Evolutionary conservation across 345 rosid genomes (phyloP).

Genomic region (Citrus sp.): DNA sequence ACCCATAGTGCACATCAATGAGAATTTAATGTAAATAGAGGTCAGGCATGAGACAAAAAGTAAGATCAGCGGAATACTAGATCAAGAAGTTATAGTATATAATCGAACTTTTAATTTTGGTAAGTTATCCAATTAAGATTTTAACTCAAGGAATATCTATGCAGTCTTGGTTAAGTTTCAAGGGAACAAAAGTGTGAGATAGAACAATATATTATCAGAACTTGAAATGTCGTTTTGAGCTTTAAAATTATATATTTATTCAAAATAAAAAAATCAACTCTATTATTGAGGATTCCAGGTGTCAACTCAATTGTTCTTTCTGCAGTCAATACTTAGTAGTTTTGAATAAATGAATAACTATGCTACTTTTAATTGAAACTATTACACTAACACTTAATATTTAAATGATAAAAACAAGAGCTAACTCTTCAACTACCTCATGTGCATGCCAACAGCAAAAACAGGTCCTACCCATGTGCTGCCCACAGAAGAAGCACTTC

Average conservation of each 20-base stretch:
- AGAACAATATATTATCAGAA: not conserved
- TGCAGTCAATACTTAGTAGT: not conserved
- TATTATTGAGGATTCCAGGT: too few relatives aligned
- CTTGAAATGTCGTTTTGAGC: not conserved
- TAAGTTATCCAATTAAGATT: not conserved
- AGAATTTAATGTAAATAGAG: not conserved
- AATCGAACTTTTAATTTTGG: not conserved
- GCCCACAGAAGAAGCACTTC: too few relatives aligned
- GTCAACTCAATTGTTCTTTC: too few relatives aligned
- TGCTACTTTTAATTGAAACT: too few relatives aligned
- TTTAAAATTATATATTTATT: too few relatives aligned
- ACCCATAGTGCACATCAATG: not conserved
- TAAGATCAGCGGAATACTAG: not conserved
- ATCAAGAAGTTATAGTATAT: not conserved
- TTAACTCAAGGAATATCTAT: not conserved
- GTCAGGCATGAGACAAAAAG: too few relatives aligned
- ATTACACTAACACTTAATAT: not conserved
- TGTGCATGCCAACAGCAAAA: not conserved
- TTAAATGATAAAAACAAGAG: not conserved
- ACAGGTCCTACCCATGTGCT: conserved; percentile 11
- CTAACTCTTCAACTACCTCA: not conserved
- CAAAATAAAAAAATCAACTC: too few relatives aligned
- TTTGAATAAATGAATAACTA: not conserved
- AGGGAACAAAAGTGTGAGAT: not conserved
- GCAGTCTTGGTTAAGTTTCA: not conserved